Base-by-base conservation (phyloP, 169 alveolate genomes). In the Plasmodium billcollinsi region DNA sequence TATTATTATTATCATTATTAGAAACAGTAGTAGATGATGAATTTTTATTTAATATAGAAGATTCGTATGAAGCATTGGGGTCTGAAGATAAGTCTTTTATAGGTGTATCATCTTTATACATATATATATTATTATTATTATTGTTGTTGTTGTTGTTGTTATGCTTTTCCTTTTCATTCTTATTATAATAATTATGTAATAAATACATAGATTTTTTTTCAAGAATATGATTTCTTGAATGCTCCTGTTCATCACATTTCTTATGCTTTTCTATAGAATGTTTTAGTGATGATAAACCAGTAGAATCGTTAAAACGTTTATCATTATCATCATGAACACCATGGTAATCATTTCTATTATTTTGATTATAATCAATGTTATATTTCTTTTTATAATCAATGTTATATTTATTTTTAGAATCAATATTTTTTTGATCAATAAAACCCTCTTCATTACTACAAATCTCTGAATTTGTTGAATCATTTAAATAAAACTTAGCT, bases 41-140 rank as follows among this genome's bases (percentile, higher is more conserved):
- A 29, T 58, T 50, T 7, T 74, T 74, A 43, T 74, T 50, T 33
- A 26, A 65, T 18, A 33, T 5, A 6, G 89, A 76, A 2, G 47
- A 15, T 50, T 76, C 89, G 21, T 45, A 20, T n/a, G 75, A 61
- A 52, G 54, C 33, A 21, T 39, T 21, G 0, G 11, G 2, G 6
- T 4, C 20, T 3, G 29, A 39, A 18, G 12, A 29, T 4, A 39
- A 39, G 47, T 39, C 47, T 39, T 39, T 39, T 39, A 6, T 39
- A 39, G 47, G 47, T 39, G 47, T 5, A 5, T 39, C 47, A 9
- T 39, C 47, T 7, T 39, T 39, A 39, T 39, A 39, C 47, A 39
- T 39, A 39, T 39, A 39, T 39, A 6, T 5, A 33, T 33, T 33
- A 5, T 33, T 33, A 5, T 43, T 39, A 50, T 47, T 20, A 49